Evolutionary conservation across 495 filamentous ascomycete genomes (phyloP).

Genomic region (Letharia columbiana): DNA sequence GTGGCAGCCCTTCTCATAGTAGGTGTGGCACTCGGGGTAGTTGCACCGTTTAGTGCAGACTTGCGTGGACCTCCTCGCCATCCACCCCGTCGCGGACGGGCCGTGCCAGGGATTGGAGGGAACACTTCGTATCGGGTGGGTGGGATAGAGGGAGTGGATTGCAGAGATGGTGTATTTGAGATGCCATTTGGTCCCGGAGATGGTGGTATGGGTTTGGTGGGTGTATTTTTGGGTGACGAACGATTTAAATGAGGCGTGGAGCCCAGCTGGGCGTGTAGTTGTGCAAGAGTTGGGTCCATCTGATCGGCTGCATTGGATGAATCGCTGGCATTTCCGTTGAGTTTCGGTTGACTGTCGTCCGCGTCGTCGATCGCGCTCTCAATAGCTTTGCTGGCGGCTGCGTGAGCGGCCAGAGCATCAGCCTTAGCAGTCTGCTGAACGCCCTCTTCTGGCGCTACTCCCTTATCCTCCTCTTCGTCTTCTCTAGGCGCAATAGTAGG

Average conservation of each 20-base stretch:
- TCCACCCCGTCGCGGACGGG: slow-evolving; percentile 22
- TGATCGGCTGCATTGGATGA: slow-evolving; percentile 17
- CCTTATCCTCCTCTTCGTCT: slow-evolving; percentile 54
- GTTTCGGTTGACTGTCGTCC: slow-evolving; percentile 21
- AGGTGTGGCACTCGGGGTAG: slow-evolving; percentile 17
- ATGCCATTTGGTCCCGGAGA: slow-evolving; percentile 14
- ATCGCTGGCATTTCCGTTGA: slow-evolving; percentile 27
- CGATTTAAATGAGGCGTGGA: slow-evolving; percentile 7
- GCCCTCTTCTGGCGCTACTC: slow-evolving; percentile 39
- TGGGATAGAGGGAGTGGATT: slow-evolving; percentile 19
- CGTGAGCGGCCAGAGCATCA: slow-evolving; percentile 20
- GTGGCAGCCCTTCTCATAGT: slow-evolving; percentile 15
- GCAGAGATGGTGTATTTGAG: background rate
- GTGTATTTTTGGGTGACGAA: slow-evolving; percentile 9
- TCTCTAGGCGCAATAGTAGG: slow-evolving; percentile 82
- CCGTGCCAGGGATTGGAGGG: slow-evolving; percentile 28
- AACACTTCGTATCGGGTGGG: slow-evolving; percentile 29
- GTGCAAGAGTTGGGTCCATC: slow-evolving; percentile 16
- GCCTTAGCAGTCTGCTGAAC: slow-evolving; percentile 29
- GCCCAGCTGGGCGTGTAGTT: slow-evolving; percentile 18
- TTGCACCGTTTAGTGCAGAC: slow-evolving; percentile 16
- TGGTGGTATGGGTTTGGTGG: slow-evolving; percentile 1
- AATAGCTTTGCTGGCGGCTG: slow-evolving; percentile 16
- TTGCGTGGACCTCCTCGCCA: slow-evolving; percentile 22
- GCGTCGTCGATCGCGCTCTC: slow-evolving; percentile 23